Percentiles rank a stretch among this genome's conserved stretches.
Conservation (phyloP, 2,329 filamentous ascomycete species). For the Diaporthe humulicola region DNA sequence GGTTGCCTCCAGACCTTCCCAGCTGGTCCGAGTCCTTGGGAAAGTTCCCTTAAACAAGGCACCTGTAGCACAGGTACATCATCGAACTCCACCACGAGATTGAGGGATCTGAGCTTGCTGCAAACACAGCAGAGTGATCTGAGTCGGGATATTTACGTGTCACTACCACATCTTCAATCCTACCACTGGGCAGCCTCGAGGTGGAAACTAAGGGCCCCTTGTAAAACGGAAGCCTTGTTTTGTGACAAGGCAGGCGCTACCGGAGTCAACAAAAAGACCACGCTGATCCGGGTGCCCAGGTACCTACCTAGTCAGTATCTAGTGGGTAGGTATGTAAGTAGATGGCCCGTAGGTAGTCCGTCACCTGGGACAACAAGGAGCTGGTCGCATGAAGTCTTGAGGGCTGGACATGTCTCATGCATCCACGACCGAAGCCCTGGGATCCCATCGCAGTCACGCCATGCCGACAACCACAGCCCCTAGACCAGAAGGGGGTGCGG, state of each 20-base stretch:
- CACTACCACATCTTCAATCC: background rate
- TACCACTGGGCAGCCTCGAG: background rate
- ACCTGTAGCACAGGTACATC: background rate
- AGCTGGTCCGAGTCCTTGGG: background rate
- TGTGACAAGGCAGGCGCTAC: constrained; percentile 14
- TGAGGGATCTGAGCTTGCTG: background rate
- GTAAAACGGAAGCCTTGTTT: constrained; percentile 31
- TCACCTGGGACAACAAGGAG: constrained; percentile 24
- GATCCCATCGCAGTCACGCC: constrained; percentile 23
- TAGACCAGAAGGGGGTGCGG: constrained; percentile 16
- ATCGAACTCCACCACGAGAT: background rate
- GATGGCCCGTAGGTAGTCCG: background rate
- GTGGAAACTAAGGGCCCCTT: constrained; percentile 13
- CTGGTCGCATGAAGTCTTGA: constrained; percentile 17
- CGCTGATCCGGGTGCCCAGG: background rate
- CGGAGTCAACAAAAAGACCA: constrained; percentile 6
- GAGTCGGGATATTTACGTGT: background rate
- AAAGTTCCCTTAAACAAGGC: background rate
- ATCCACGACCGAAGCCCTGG: constrained; percentile 6
- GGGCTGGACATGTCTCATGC: constrained; percentile 28
- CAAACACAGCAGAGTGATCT: background rate
- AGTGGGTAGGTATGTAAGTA: background rate
- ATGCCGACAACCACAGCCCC: constrained; percentile 7
- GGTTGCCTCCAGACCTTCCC: background rate
- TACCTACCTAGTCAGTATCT: background rate